Conservation (phyloP, 2,329 filamentous ascomycete species). For the Diplodia sapinea region DNA sequence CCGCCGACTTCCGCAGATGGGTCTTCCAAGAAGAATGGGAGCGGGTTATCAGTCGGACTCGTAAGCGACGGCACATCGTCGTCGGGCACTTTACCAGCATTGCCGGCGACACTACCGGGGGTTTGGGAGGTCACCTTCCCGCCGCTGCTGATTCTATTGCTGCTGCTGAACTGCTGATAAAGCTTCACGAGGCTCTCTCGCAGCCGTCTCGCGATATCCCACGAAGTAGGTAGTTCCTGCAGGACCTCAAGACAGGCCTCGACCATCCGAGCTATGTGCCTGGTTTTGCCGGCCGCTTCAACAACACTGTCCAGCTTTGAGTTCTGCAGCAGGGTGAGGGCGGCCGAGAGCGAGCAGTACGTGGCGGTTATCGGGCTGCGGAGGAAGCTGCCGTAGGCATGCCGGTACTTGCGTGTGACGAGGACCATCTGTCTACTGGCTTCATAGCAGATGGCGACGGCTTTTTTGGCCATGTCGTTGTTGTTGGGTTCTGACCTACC, state of each 20-base stretch:
- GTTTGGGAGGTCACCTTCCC: neutral
- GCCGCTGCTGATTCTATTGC: too few relatives aligned
- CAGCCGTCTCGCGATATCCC: slow-evolving; percentile 7
- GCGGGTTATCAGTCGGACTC: neutral
- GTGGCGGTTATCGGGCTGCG: slow-evolving; percentile 46
- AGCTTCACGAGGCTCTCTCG: slow-evolving; percentile 5
- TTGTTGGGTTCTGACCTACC: neutral
- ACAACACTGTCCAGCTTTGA: neutral
- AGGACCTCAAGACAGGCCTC: slow-evolving; percentile 12
- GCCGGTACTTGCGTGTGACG: slow-evolving; percentile 42
- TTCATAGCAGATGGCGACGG: slow-evolving; percentile 34
- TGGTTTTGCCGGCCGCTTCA: neutral
- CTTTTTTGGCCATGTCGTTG: slow-evolving; percentile 28
- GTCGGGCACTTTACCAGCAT: neutral
- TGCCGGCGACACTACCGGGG: neutral
- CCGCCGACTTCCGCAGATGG: neutral
- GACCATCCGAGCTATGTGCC: neutral
- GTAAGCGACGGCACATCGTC: neutral
- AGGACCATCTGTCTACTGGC: slow-evolving; percentile 39
- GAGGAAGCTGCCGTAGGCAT: slow-evolving; percentile 45
- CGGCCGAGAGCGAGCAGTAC: slow-evolving; percentile 46
- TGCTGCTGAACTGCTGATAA: neutral
- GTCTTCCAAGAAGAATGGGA: neutral
- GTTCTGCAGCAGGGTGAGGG: slow-evolving; percentile 36
- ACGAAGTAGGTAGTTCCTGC: slow-evolving; percentile 7